Percentiles rank a stretch among this genome's conserved stretches.
Conservation (phyloP, 163 green algal species). For the Scenedesmus sp. region DNA sequence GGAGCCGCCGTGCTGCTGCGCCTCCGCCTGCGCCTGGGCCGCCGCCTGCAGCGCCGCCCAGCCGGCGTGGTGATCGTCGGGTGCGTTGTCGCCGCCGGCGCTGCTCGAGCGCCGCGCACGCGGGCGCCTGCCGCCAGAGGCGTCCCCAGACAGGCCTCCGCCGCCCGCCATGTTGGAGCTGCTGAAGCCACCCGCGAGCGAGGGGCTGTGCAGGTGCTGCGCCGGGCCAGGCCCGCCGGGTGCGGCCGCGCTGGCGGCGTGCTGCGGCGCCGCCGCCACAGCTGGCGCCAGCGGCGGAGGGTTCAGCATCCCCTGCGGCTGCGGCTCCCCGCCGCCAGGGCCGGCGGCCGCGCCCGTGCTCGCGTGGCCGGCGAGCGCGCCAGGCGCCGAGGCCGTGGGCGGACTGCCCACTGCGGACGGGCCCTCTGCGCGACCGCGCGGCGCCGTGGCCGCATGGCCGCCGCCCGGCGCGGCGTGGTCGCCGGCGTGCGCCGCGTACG, state of each 20-base stretch:
- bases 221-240: neutral
- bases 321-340: neutral
- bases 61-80: too few species aligned
- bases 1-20: constrained; percentile 5
- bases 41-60: constrained; percentile 16
- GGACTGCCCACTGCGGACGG: too few species aligned
- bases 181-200: constrained; percentile 16
- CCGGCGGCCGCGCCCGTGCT: neutral
- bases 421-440: too few species aligned
- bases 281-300: too few species aligned
- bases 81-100: neutral
- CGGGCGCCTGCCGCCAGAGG: neutral
- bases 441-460: too few species aligned
- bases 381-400: too few species aligned
- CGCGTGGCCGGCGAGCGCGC: too few species aligned
- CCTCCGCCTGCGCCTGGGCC: neutral
- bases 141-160: neutral
- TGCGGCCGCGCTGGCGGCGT: constrained; percentile 3
- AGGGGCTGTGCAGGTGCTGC: constrained; percentile 13
- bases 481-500: too few species aligned
- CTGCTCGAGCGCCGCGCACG: neutral
- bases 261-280: neutral
- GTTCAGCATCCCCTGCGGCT: too few species aligned
- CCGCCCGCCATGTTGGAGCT: neutral
- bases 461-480: too few species aligned